Conservation (phyloP, 1,139 yeast genomes). For the Kluyveromyces sp. region DNA sequence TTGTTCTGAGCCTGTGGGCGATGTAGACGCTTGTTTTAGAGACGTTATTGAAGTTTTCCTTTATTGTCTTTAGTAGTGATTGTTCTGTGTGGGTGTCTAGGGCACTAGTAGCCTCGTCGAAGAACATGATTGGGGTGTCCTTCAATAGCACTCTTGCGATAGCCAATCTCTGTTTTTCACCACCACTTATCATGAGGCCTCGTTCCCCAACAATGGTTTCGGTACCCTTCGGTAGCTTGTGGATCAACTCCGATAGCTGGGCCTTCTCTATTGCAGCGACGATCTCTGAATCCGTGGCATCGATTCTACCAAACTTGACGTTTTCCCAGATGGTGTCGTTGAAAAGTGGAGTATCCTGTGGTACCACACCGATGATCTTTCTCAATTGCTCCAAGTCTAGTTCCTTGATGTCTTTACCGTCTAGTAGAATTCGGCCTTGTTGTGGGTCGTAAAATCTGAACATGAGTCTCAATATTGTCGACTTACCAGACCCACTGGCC, state of each 20-base stretch:
- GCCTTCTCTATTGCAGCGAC: conserved; percentile 57
- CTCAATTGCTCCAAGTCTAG: conserved; percentile 73
- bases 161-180: conserved; percentile 93
- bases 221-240: conserved; percentile 73
- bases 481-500: conserved; percentile 92
- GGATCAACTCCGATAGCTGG: conserved; percentile 54
- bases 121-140: conserved; percentile 81
- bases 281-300: conserved; percentile 70
- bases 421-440: conserved; percentile 70
- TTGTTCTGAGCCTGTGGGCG: conserved; percentile 89
- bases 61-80: conserved; percentile 64
- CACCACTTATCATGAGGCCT: conserved; percentile 98
- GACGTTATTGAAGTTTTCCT: conserved; percentile 48
- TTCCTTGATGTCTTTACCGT: conserved; percentile 80
- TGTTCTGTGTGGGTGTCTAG: conserved; percentile 96
- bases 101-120: conserved; percentile 96
- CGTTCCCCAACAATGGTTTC: conserved; percentile 94
- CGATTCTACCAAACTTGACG: conserved; percentile 75
- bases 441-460: conserved; percentile 86
- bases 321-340: conserved; percentile 86
- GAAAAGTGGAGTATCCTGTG: conserved; percentile 95
- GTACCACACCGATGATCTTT: conserved; percentile 78
- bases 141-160: conserved; percentile 82
- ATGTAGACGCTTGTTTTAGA: conserved; percentile 75
- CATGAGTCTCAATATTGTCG: conserved; percentile 75